Base-by-base conservation (phyloP, 108 stramenopile species). In the Nitzschia sp. region DNA sequence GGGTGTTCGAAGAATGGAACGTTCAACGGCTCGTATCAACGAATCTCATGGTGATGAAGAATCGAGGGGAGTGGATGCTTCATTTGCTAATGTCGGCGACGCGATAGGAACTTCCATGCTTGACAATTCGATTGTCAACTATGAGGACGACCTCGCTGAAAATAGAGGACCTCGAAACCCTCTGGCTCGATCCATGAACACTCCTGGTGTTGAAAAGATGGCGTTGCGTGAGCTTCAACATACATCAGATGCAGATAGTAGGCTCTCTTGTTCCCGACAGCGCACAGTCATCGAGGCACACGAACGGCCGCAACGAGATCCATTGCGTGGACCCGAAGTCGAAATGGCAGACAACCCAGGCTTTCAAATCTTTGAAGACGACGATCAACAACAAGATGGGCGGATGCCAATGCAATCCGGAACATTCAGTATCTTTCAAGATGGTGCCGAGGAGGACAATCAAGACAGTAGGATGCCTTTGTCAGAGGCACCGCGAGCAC, bases 71-170 rank as follows among this genome's bases (percentile, higher is more conserved):
- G 13, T 24, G 18, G 64, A 65, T 19, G 42, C 25, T 23, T 69
- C 68, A 17, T 66, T 74, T 74, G 66, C 46, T 11, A 54, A 57
- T 66, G 68, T 70, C 1, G 68, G 46, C 13, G 68, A 67, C 18
- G 26, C 25, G 5, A 38, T 79, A 15, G 65, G 30, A 5, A 6
- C 19, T 36, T 30, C 49, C 0, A 32, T 42, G 30, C 48, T 73
- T 28, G 66, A 75, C 46, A 75, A 70, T 25, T 80, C 70, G 1
- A 64, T 73, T 30, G 21, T 65, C 17, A 65, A 72, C 35, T 27
- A 24, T 3, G 55, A 29, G 2, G 78, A 75, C 4, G 58, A 66
- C 15, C 5, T 11, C 47, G 66, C 35, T 8, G 53, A 69, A 32
- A 74, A 80, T 45, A 64, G 38, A 0, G 73, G 72, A 13, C 46